These are phyloP conservation scores for Ogataea thermomethanolica DNA, from an alignment of 805 yeast genomes.

Conservation along the genomic window DNA sequence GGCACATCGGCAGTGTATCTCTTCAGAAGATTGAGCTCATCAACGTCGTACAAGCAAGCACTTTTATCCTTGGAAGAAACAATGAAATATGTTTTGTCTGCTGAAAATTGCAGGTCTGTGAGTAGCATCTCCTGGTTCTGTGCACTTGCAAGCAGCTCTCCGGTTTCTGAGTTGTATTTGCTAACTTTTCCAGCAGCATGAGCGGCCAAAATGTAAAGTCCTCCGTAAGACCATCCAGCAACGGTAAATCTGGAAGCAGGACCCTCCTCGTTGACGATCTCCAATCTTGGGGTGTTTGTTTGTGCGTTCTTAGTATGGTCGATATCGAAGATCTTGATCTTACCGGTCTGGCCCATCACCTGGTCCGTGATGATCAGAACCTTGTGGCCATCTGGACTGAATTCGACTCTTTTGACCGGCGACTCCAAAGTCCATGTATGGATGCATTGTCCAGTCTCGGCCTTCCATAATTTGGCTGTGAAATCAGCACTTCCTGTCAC, in stretches of 20 bases:
- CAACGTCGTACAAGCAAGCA: conserved; percentile 75
- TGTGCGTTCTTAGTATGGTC: conserved; percentile 44
- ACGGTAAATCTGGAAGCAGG: conserved; percentile 57
- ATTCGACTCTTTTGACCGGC: conserved; percentile 89
- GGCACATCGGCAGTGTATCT: conserved; percentile 86
- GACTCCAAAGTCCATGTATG: conserved; percentile 71
- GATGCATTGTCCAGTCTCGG: conserved; percentile 70
- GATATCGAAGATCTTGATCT: conserved; percentile 64
- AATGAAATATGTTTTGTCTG: conserved; percentile 84
- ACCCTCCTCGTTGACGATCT: conserved; percentile 52
- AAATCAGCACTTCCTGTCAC: conserved; percentile 92
- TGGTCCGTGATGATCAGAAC: conserved; percentile 81
- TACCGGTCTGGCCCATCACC: conserved; percentile 86
- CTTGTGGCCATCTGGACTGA: conserved; percentile 66
- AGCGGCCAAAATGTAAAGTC: conserved; percentile 73
- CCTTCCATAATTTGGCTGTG: conserved; percentile 80
- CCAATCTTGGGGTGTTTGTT: conserved; percentile 52
- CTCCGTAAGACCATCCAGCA: conserved; percentile 84
- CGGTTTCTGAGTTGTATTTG: conserved; percentile 74
- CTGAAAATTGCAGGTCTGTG: conserved; percentile 87
- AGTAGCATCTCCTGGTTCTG: conserved; percentile 73
- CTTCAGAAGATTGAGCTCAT: conserved; percentile 66
- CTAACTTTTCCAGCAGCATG: conserved; percentile 84
- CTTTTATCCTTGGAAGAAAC: conserved; percentile 91
- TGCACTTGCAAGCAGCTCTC: conserved; percentile 56